These are phyloP conservation scores for Termitomyces sp. DNA, from an alignment of 768 basidiomycete genomes.

Conservation along the genomic window DNA sequence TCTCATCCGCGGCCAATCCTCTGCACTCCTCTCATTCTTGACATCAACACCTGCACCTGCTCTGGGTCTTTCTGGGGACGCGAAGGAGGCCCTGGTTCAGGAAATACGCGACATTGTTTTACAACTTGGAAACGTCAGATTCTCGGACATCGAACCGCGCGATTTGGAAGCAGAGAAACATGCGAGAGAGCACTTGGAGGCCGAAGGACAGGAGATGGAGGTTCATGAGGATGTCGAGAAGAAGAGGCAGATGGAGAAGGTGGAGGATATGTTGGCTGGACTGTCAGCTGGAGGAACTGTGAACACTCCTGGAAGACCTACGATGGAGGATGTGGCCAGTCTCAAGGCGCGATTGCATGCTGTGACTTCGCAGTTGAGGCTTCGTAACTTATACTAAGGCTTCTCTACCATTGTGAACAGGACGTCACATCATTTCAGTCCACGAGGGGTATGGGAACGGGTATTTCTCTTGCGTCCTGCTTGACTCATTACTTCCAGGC, in stretches of 20 bases:
- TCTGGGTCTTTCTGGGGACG: not conserved
- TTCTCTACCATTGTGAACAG: not conserved
- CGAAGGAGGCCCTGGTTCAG: conserved; percentile 22
- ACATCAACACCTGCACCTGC: conserved; percentile 18
- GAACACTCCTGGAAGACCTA: conserved; percentile 23
- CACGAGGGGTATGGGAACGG: not conserved
- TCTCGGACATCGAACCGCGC: conserved; percentile 68
- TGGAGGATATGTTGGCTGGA: conserved; percentile 53
- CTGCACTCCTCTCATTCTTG: conserved; percentile 60
- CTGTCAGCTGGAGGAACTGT: conserved; percentile 29
- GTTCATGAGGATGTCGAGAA: conserved; percentile 40
- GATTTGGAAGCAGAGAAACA: conserved; percentile 81
- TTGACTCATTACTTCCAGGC: not conserved
- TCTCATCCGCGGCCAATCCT: conserved; percentile 64
- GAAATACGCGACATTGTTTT: conserved; percentile 53
- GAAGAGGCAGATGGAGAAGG: conserved; percentile 46
- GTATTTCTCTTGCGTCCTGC: not conserved
- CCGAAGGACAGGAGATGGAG: conserved; percentile 31
- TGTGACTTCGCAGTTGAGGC: conserved; percentile 27
- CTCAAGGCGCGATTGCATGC: conserved; percentile 32
- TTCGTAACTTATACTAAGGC: conserved; percentile 22
- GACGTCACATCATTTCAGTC: not conserved
- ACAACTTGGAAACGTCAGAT: conserved; percentile 55
- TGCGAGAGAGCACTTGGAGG: conserved; percentile 58
- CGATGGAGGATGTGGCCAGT: conserved; percentile 34